Conservation (phyloP, 176 grass and related monocot genomes). For the Aegilops umbellulata region DNA sequence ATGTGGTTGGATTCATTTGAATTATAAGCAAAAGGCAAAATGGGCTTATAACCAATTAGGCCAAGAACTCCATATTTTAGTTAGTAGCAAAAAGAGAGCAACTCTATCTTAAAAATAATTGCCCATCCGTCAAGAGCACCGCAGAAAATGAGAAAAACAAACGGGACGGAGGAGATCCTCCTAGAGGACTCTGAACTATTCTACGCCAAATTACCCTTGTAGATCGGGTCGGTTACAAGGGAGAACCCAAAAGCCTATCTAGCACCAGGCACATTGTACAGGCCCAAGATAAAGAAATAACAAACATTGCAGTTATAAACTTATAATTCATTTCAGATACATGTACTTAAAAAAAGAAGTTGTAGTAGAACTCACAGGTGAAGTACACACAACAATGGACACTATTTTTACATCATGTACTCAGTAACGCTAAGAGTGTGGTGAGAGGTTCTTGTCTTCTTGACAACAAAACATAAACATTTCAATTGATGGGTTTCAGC, state of each 20-base stretch:
- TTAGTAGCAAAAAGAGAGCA: background rate
- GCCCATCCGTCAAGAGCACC: background rate
- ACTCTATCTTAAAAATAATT: background rate
- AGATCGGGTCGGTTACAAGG: no score
- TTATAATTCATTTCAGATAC: background rate
- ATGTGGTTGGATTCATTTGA: background rate
- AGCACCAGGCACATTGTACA: background rate
- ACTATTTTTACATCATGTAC: background rate
- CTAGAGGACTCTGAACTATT: no score
- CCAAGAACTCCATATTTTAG: background rate
- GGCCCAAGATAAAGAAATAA: background rate
- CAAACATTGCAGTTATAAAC: background rate
- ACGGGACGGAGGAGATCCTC: background rate
- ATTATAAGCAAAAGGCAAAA: background rate
- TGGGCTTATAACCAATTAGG: background rate
- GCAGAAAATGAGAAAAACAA: background rate
- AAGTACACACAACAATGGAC: background rate
- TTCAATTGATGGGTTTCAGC: background rate
- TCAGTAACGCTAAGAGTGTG: background rate
- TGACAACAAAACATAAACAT: background rate
- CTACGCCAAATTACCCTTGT: no score
- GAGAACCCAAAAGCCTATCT: no score
- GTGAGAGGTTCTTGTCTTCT: background rate
- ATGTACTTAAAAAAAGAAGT: background rate
- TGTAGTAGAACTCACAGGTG: background rate